Evolutionary conservation across 331 rosid species (phyloP).

Genomic region (Telfairia occidentalis): DNA sequence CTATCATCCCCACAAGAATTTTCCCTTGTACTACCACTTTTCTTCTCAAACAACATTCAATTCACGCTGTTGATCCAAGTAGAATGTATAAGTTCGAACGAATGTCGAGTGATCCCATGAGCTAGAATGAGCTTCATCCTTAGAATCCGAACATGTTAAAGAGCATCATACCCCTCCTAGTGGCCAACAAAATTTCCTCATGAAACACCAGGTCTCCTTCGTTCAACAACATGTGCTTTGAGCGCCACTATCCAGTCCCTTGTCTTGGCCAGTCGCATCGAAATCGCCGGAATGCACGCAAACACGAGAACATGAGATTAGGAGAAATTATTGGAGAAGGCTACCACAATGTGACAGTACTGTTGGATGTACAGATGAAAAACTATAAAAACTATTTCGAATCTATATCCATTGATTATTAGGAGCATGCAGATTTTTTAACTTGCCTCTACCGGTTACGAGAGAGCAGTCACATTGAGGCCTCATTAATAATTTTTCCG

Average conservation of each 20-base stretch:
- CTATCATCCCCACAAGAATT: slow-evolving; percentile 6
- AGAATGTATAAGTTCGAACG: slow-evolving; percentile 15
- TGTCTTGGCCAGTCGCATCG: slow-evolving; percentile 64
- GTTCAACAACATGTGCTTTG: slow-evolving; percentile 49
- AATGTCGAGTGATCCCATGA: slow-evolving; percentile 19
- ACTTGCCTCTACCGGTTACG: no score
- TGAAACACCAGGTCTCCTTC: slow-evolving; percentile 56
- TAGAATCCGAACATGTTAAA: slow-evolving; percentile 34
- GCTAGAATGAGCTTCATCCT: slow-evolving; percentile 38
- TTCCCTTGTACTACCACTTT: slow-evolving; percentile 12
- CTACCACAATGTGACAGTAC: background rate
- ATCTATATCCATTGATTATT: background rate
- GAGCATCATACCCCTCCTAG: slow-evolving; percentile 15
- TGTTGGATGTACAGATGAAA: background rate
- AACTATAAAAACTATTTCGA: no score
- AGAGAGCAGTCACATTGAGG: no score
- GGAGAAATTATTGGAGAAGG: background rate
- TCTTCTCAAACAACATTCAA: slow-evolving; percentile 16
- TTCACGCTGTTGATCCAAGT: slow-evolving; percentile 17
- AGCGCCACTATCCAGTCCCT: slow-evolving; percentile 88
- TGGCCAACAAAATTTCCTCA: slow-evolving; percentile 14
- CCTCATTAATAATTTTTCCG: no score
- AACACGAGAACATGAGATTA: slow-evolving; percentile 37
- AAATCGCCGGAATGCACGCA: slow-evolving; percentile 46
- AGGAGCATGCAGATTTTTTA: no score